Evolutionary conservation across 2,329 filamentous ascomycete species (phyloP).

Genomic region (Albifimbria verrucaria): DNA sequence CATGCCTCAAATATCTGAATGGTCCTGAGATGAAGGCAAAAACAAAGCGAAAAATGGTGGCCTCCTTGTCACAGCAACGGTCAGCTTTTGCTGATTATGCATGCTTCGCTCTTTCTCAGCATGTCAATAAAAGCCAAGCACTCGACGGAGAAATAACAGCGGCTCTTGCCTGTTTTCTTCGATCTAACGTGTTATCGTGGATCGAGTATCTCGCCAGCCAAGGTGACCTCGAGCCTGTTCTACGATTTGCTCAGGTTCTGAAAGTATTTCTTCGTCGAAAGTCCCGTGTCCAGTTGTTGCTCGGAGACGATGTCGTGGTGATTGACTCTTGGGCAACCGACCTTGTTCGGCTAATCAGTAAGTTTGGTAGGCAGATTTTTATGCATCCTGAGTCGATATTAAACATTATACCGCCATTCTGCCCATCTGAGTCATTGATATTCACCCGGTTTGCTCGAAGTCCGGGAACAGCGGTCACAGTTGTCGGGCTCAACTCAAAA

Average conservation of each 20-base stretch:
- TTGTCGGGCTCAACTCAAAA: not conserved
- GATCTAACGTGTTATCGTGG: not conserved
- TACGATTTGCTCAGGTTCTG: not conserved
- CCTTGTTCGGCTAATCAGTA: not conserved
- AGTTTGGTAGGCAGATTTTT: slow-evolving; percentile 1
- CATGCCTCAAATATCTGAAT: not conserved
- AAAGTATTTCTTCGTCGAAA: slow-evolving; percentile 1
- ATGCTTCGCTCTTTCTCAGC: not conserved
- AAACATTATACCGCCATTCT: slow-evolving; percentile 1
- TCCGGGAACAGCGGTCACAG: not conserved
- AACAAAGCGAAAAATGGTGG: slow-evolving; percentile 1
- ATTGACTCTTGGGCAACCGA: slow-evolving; percentile 1
- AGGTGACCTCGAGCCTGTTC: not conserved
- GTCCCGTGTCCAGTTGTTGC: not conserved
- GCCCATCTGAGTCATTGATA: not conserved
- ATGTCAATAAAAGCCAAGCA: not conserved
- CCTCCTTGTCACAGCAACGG: not conserved
- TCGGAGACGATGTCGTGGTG: slow-evolving; percentile 1
- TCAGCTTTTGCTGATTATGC: slow-evolving; percentile 1
- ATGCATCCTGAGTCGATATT: not conserved
- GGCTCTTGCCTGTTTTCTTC: not conserved
- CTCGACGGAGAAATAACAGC: not conserved
- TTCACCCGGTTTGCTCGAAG: not conserved
- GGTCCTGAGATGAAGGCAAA: slow-evolving; percentile 1
- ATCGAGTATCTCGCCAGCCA: slow-evolving; percentile 1